A percentile compares a stretch with the other conserved stretches of the same genome.
These are phyloP conservation scores for Colletotrichum somersetense DNA, from an alignment of 2,329 filamentous ascomycete species.

Conservation along the genomic window DNA sequence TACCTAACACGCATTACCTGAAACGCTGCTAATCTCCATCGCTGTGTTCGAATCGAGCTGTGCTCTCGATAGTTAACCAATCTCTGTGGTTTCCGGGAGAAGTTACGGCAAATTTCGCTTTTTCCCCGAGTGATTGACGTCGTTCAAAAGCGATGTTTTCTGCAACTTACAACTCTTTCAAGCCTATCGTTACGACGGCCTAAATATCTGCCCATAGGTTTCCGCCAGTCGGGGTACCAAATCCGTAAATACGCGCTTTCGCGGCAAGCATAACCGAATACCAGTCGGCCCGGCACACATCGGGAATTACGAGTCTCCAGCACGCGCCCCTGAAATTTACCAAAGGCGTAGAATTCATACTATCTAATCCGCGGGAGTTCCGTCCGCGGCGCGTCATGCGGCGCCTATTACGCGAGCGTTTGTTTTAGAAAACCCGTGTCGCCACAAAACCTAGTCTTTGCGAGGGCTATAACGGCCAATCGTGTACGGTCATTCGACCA, in stretches of 20 bases:
- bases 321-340: neutral
- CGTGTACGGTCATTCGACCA: neutral
- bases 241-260: neutral
- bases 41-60: neutral
- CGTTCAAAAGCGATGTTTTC: neutral
- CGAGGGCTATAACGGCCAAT: neutral
- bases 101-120: neutral
- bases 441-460: neutral
- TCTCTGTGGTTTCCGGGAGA: neutral
- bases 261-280: neutral
- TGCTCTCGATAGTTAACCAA: neutral
- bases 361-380: neutral
- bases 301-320: neutral
- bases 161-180: neutral
- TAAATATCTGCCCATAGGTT: neutral
- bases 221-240: neutral
- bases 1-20: neutral
- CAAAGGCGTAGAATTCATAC: neutral
- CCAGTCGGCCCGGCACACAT: neutral
- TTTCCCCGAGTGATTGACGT: neutral
- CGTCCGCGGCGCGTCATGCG: neutral
- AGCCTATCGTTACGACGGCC: neutral
- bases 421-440: neutral
- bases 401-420: neutral
- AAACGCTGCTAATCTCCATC: neutral